Base-by-base conservation (phyloP, 2,329 filamentous ascomycete species). In the Nigrospora sphaerica region DNA sequence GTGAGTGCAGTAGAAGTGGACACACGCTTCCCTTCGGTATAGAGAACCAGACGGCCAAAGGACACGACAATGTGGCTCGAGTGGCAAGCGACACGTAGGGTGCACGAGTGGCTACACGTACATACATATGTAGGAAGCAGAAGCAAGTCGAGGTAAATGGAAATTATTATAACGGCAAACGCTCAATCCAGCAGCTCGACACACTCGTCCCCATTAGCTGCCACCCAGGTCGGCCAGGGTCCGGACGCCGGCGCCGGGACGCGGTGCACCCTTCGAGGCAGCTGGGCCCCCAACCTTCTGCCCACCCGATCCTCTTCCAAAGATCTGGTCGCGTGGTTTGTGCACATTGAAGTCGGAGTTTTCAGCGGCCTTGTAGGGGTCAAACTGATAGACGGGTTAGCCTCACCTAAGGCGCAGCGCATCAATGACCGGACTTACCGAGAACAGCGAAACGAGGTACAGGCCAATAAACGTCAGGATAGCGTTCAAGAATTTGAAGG, bases 311-410 rank as follows among this genome's bases (percentile, higher is more conserved):
- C 46, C 39, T 40, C 55, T 54, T 19, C 49, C 52, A 7, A 46
- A 44, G 2, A 55, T 53, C 17, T 58, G 56, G 4, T 58, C 53
- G 35, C 53, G 59, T 12, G 68, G 64, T 12, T 65, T 73, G 44
- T 75, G 69, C 14, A 75, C 57, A 50, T 83, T 84, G 64, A 80
- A 85, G 14, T 64, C 65, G 17, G 80, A 83, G 39, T 68, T 71
- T 62, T 82, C 75, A 3, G 80, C 81, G 3, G 79, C 70, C 55
- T 75, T 77, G 62, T 81, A 82, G 0, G 78, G 74, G 57, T 85
- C 81, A 46, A 84, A 72, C 73, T 82, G 50, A 14, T n/a, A 12
- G 23, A 16, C 12, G 9, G n/a, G 18, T 41, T 23, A 50, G 44
- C 34, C 19, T 34, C 9, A 44, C 18, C 17, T 38, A 49, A 38